phyloP scores from a whole-genome alignment of 1,284 basidiomycete species.

The Xerocomus minutiporus region DNA sequence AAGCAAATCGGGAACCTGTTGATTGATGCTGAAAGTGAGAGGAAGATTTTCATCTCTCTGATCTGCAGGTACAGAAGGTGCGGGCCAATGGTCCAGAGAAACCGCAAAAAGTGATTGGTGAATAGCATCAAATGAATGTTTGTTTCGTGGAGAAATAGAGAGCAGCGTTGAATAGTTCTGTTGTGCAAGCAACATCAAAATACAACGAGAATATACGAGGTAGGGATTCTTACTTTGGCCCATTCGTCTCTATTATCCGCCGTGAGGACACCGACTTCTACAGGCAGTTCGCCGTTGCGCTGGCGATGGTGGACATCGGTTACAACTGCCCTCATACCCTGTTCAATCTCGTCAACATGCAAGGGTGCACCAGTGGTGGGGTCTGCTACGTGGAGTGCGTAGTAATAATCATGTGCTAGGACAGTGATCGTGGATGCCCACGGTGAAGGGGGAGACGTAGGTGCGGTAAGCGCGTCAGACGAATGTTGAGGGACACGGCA shows the following conservation, averaged over 20 bases:
- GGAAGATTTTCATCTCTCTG: slow-evolving; percentile 26
- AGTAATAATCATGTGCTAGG: slow-evolving; percentile 78
- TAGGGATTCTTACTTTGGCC: slow-evolving; percentile 57
- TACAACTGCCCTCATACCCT: slow-evolving; percentile 61
- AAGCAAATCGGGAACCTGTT: background rate
- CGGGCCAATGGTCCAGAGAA: slow-evolving; percentile 58
- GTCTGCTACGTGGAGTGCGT: slow-evolving; percentile 62
- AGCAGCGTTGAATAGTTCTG: slow-evolving; percentile 22
- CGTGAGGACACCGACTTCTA: slow-evolving; percentile 70
- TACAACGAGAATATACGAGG: background rate
- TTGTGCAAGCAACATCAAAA: background rate
- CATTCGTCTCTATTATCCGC: slow-evolving; percentile 82
- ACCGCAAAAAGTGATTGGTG: slow-evolving; percentile 53
- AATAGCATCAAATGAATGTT: slow-evolving; percentile 13
- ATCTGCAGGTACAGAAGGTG: slow-evolving; percentile 33
- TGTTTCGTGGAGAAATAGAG: slow-evolving; percentile 18
- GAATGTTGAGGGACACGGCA: slow-evolving; percentile 65
- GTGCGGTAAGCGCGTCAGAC: slow-evolving; percentile 59
- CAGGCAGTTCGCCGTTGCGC: slow-evolving; percentile 49
- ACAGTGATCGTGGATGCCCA: slow-evolving; percentile 55
- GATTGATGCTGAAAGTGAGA: slow-evolving; percentile 32
- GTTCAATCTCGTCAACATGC: slow-evolving; percentile 58
- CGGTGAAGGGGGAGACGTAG: slow-evolving; percentile 44
- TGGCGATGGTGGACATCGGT: slow-evolving; percentile 61
- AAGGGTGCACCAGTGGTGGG: slow-evolving; percentile 31